Evolutionary conservation across 352 stramenopile species (phyloP).

Genomic region (Pythium periplocum): DNA sequence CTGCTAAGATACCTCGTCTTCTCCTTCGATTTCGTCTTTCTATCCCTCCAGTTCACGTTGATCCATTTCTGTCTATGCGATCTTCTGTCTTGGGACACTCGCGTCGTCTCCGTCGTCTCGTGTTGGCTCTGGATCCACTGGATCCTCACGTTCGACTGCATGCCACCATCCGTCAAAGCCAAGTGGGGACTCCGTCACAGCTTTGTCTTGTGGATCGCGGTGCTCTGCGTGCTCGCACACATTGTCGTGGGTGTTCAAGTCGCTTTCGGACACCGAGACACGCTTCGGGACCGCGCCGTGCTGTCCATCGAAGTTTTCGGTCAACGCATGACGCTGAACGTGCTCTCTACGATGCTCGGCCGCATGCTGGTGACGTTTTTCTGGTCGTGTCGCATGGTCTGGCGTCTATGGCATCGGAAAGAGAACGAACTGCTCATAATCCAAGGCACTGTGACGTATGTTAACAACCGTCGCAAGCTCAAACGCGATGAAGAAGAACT

Average conservation of each 20-base stretch:
- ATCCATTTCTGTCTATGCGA: slow-evolving; percentile 24
- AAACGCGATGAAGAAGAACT: slow-evolving; percentile 8
- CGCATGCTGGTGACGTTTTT: slow-evolving; percentile 12
- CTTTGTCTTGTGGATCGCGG: slow-evolving; percentile 6
- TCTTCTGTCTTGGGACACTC: slow-evolving; percentile 25
- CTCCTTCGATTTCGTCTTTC: slow-evolving; percentile 37
- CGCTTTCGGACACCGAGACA: background rate
- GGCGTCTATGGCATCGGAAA: slow-evolving; percentile 9
- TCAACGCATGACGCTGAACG: background rate
- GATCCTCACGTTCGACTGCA: slow-evolving; percentile 25
- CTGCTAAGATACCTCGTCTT: slow-evolving; percentile 23
- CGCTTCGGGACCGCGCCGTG: background rate
- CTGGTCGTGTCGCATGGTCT: background rate
- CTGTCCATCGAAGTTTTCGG: background rate
- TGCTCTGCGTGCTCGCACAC: slow-evolving; percentile 1
- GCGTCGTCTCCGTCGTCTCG: slow-evolving; percentile 7
- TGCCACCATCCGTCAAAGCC: slow-evolving; percentile 14
- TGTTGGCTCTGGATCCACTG: slow-evolving; percentile 27
- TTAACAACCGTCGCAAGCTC: slow-evolving; percentile 18
- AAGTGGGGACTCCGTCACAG: slow-evolving; percentile 6
- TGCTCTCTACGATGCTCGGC: slow-evolving; percentile 13
- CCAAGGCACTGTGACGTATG: slow-evolving; percentile 21
- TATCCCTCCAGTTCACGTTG: slow-evolving; percentile 28
- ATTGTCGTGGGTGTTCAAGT: background rate
- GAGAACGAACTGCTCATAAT: slow-evolving; percentile 20